Evolutionary conservation across 306 rosid genomes (phyloP).

Genomic region (Clitoria ternatea): DNA sequence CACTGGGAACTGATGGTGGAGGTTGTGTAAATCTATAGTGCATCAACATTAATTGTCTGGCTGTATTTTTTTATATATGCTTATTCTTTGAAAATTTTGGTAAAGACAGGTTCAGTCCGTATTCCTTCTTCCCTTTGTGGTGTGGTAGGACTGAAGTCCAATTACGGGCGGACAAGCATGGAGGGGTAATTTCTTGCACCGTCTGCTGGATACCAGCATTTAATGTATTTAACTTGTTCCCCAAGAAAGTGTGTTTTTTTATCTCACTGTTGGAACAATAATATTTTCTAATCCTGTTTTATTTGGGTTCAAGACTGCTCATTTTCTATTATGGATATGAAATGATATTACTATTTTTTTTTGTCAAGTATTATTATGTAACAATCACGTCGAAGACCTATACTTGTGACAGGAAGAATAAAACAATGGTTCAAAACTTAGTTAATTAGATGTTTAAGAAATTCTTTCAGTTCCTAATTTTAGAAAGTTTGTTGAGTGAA

Average conservation of each 20-base stretch:
- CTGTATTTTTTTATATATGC: constrained; percentile 3
- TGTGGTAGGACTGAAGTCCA: constrained; percentile 90
- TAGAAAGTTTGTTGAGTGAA: constrained; percentile 10
- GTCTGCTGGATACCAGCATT: neutral
- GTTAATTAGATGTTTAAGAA: constrained; percentile 12
- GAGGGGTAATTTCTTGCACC: constrained; percentile 60
- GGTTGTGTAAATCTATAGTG: constrained; percentile 54
- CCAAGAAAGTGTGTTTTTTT: neutral
- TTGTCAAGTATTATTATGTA: neutral
- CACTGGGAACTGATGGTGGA: constrained; percentile 98
- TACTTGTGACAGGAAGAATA: neutral
- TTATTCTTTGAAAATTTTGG: constrained; percentile 23
- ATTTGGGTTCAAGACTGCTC: constrained; percentile 11
- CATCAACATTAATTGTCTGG: constrained; percentile 18
- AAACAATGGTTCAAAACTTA: neutral
- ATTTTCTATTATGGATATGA: constrained; percentile 7
- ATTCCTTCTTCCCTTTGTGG: constrained; percentile 98
- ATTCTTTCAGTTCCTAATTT: neutral
- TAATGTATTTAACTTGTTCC: neutral
- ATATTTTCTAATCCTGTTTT: neutral
- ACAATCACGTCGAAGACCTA: neutral
- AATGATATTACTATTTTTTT: neutral
- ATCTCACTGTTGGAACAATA: neutral
- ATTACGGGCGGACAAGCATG: constrained; percentile 73
- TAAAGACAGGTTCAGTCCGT: constrained; percentile 84